Conservation (phyloP, 1,139 yeast genomes). For the Nakaseomyces nivariensis region DNA sequence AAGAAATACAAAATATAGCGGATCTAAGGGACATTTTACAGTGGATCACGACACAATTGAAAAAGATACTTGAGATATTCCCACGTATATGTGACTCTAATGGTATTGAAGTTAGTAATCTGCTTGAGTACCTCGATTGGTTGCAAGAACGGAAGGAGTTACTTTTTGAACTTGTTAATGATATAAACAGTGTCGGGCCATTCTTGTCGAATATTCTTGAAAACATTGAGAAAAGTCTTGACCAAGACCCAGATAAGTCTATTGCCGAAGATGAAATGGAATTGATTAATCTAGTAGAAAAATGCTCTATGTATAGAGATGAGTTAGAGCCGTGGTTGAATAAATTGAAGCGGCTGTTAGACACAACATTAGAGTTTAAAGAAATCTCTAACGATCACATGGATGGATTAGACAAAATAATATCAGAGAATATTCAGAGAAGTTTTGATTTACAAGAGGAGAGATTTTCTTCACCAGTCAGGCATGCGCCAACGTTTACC, state of each 20-base stretch:
- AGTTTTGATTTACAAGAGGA: slow-evolving; percentile 35
- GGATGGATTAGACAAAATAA: slow-evolving; percentile 41
- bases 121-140: slow-evolving; percentile 1
- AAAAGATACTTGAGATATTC: neutral
- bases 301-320: slow-evolving; percentile 28
- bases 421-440: slow-evolving; percentile 37
- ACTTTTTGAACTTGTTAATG: slow-evolving; percentile 33
- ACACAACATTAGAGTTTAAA: slow-evolving; percentile 45
- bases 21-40: neutral
- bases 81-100: neutral
- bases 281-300: slow-evolving; percentile 26
- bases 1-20: neutral
- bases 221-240: slow-evolving; percentile 28
- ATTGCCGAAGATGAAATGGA: slow-evolving; percentile 13
- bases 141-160: slow-evolving; percentile 15
- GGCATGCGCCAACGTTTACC: slow-evolving; percentile 35
- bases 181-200: slow-evolving; percentile 36
- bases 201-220: neutral
- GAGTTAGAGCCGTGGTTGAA: slow-evolving; percentile 34
- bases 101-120: neutral
- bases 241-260: slow-evolving; percentile 6
- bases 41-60: neutral
- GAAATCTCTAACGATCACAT: slow-evolving; percentile 49
- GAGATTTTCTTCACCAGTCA: slow-evolving; percentile 36
- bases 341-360: slow-evolving; percentile 36